phyloP scores from a whole-genome alignment of 257 asterid species.

The Solanum dulcamara region DNA sequence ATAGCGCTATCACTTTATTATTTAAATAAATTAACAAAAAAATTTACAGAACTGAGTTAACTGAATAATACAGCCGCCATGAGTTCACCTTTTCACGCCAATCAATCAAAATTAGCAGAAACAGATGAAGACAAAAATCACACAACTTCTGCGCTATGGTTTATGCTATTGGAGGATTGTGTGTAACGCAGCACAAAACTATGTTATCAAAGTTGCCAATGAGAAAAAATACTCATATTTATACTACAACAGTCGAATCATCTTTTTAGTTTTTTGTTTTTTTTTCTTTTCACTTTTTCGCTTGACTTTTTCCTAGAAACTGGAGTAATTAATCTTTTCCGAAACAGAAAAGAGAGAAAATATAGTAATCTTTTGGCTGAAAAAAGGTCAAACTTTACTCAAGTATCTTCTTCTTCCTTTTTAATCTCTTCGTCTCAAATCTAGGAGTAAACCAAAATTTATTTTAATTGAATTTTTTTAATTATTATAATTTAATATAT shows the following conservation, averaged over 20 bases:
- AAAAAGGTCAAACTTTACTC: not conserved
- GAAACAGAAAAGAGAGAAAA: not conserved
- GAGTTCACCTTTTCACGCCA: not conserved
- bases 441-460: not conserved
- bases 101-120: not conserved
- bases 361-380: not conserved
- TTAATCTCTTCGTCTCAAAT: not conserved
- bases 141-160: not conserved
- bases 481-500: no score
- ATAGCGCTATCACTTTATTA: not conserved
- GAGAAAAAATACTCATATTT: not conserved
- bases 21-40: not conserved
- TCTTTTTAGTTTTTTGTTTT: no score
- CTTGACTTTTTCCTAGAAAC: not conserved
- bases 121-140: not conserved
- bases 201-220: not conserved
- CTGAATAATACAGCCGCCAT: not conserved
- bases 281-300: not conserved
- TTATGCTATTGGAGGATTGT: not conserved
- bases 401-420: not conserved
- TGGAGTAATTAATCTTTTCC: not conserved
- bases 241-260: not conserved
- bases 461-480: no score
- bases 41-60: not conserved
- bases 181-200: not conserved